Conservation (phyloP, 176 grass and related monocot genomes). For the Rhynchospora tenuis region DNA sequence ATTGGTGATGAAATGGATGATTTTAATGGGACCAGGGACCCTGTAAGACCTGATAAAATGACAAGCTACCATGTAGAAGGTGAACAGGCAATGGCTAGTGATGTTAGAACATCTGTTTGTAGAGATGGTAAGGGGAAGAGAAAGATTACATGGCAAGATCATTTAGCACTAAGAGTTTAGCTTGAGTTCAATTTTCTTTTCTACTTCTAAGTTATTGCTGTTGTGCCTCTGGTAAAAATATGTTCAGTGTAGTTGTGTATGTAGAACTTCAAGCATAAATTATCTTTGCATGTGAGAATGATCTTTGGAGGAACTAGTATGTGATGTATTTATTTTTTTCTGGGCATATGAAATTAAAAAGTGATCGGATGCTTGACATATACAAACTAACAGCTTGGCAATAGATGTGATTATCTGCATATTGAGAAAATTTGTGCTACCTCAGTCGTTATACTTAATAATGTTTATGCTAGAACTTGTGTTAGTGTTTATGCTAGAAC, state of each 20-base stretch:
- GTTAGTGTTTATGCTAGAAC: too few species aligned
- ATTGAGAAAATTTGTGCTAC: neutral
- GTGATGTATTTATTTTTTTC: neutral
- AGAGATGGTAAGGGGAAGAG: slow-evolving; percentile 41
- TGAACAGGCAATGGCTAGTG: slow-evolving; percentile 20
- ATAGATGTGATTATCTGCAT: neutral
- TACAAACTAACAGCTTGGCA: neutral
- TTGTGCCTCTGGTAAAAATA: neutral
- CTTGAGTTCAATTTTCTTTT: neutral
- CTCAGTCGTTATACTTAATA: neutral
- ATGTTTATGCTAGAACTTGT: too few species aligned
- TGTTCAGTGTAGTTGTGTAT: slow-evolving; percentile 5
- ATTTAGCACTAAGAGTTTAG: slow-evolving; percentile 36
- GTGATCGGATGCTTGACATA: neutral
- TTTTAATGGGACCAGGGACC: neutral
- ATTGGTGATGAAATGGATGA: slow-evolving; percentile 43
- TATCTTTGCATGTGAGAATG: slow-evolving; percentile 9
- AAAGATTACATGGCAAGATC: slow-evolving; percentile 47
- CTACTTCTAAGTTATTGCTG: slow-evolving; percentile 2
- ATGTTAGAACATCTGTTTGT: slow-evolving; percentile 29
- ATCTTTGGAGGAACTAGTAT: neutral
- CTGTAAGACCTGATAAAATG: slow-evolving; percentile 19
- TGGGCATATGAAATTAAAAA: neutral
- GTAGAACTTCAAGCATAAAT: neutral
- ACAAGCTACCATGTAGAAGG: slow-evolving; percentile 16